A percentile compares a stretch with the other conserved stretches of the same genome.
Conservation (phyloP, 805 yeast species). For the Ogataea parapolymorpha region DNA sequence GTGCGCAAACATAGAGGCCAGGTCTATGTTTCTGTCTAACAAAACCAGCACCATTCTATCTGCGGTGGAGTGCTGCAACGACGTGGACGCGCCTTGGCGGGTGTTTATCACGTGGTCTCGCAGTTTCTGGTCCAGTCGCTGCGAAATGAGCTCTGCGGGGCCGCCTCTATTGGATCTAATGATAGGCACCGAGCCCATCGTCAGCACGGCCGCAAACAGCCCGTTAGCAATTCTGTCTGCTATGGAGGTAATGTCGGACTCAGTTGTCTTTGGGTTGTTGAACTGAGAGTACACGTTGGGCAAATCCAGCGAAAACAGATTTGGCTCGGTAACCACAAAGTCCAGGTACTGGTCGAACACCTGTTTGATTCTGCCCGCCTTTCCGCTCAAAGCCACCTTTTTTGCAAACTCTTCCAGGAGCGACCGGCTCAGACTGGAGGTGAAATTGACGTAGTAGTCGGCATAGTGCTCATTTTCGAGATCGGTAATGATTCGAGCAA, state of each 20-base stretch:
- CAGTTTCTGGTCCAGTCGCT: conserved; percentile 75
- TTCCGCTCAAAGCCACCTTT: conserved; percentile 68
- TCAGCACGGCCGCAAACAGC: conserved; percentile 71
- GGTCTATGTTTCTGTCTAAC: conserved; percentile 84
- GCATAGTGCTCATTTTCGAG: conserved; percentile 73
- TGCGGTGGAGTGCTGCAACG: conserved; percentile 6
- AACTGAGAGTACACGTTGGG: conserved; percentile 62
- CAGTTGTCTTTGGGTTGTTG: conserved; percentile 69
- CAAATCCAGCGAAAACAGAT: conserved; percentile 75
- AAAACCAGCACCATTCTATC: conserved; percentile 76
- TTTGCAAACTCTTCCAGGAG: conserved; percentile 87
- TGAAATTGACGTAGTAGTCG: conserved; percentile 78
- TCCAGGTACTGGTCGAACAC: conserved; percentile 93
- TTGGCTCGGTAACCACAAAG: conserved; percentile 90
- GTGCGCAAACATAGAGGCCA: conserved; percentile 92
- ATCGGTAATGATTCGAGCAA: conserved; percentile 67
- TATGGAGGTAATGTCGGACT: conserved; percentile 63
- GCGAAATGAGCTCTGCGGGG: conserved; percentile 92
- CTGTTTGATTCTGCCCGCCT: conserved; percentile 71
- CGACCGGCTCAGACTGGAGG: conserved; percentile 72
- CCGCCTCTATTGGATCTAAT: conserved; percentile 90
- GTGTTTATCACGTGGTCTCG: conserved; percentile 83
- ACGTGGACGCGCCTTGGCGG: conserved; percentile 29
- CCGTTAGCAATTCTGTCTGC: conserved; percentile 78
- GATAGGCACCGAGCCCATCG: conserved; percentile 78